Conservation (phyloP, 257 asterid genomes). For the Solanum corneliomulleri region DNA sequence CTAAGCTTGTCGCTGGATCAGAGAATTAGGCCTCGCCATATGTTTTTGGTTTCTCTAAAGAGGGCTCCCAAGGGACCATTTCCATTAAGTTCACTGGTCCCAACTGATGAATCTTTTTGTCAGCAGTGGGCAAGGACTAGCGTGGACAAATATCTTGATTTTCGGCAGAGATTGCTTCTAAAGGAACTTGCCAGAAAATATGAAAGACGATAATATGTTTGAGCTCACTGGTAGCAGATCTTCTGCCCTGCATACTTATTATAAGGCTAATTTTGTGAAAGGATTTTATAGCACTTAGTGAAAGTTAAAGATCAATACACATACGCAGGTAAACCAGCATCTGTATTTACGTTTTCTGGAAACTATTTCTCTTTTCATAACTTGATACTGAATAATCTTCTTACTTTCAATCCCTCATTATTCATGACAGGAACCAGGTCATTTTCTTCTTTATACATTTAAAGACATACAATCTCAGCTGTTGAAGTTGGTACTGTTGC, state of each 20-base stretch:
- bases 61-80: conserved; percentile 91
- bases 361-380: background rate
- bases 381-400: background rate
- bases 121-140: conserved; percentile 97
- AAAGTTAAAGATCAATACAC: background rate
- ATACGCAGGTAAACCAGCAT: background rate
- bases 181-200: conserved; percentile 78
- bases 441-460: background rate
- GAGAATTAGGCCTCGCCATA: conserved; percentile 91
- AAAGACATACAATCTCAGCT: background rate
- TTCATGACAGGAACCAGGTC: background rate
- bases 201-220: conserved; percentile 33
- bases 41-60: conserved; percentile 74
- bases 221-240: background rate
- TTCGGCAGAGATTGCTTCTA: conserved; percentile 73
- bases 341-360: background rate
- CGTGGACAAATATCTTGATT: conserved; percentile 69
- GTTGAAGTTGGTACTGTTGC: background rate
- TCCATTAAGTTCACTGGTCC: conserved; percentile 85
- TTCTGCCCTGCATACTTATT: background rate
- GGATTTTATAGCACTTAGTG: background rate
- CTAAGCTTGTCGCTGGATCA: conserved; percentile 89
- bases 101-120: conserved; percentile 86
- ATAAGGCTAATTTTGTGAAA: background rate
- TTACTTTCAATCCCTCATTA: background rate